Conservation (phyloP, 2,329 filamentous ascomycete genomes). For the Verticillium nubilum region DNA sequence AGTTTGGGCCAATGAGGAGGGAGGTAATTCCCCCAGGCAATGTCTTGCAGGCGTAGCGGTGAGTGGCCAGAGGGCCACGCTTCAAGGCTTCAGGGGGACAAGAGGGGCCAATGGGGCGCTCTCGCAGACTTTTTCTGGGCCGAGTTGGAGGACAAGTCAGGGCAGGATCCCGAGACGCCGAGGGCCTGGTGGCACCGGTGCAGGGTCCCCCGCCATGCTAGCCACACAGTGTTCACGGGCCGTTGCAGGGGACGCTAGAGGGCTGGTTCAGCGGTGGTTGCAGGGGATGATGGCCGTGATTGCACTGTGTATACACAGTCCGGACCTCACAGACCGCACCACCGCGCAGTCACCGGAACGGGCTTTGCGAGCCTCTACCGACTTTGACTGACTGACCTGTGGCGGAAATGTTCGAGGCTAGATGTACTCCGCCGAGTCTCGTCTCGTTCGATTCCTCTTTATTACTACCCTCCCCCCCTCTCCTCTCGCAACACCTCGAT, state of each 20-base stretch:
- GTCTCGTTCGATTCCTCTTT: neutral
- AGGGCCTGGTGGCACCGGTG: neutral
- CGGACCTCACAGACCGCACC: neutral
- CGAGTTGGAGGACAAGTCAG: neutral
- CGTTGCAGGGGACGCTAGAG: neutral
- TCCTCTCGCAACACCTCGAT: neutral
- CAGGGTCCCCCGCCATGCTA: neutral
- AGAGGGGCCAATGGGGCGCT: neutral
- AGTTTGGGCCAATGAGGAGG: conserved; percentile 6
- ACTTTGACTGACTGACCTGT: too few species aligned
- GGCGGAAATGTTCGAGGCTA: too few species aligned
- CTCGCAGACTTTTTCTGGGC: conserved; percentile 1
- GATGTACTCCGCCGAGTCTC: neutral
- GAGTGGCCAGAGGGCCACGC: neutral
- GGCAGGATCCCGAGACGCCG: conserved; percentile 1
- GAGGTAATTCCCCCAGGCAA: conserved; percentile 9
- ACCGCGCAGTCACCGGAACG: neutral
- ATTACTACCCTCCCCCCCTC: neutral
- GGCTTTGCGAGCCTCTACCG: neutral
- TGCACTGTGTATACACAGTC: neutral
- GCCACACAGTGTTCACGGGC: neutral
- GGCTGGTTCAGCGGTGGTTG: neutral
- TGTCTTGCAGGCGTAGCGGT: neutral
- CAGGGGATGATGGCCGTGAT: neutral
- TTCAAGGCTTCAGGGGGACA: neutral